A percentile compares a stretch with the other conserved stretches of the same genome.
phyloP scores from a whole-genome alignment of 202 grass and related monocot genomes.

The Carex sylvatica region DNA sequence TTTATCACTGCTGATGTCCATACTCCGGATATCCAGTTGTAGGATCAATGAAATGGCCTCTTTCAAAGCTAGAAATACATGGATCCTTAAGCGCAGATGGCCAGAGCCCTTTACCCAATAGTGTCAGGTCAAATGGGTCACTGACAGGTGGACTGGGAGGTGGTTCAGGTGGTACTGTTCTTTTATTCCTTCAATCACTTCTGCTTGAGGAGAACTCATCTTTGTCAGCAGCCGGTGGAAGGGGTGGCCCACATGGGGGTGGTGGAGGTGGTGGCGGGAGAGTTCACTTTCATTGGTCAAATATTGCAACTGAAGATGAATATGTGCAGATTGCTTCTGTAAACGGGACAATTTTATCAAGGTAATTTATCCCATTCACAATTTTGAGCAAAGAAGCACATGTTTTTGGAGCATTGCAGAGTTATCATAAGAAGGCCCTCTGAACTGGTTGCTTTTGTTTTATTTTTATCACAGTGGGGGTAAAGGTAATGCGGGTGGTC shows the following conservation, averaged over 20 bases:
- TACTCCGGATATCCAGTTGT: conserved; percentile 48
- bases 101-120: conserved; percentile 47
- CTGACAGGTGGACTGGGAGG: conserved; percentile 82
- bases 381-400: neutral
- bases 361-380: conserved; percentile 38
- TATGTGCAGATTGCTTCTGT: conserved; percentile 91
- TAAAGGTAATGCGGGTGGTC: conserved; percentile 60
- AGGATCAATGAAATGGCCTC: conserved; percentile 98
- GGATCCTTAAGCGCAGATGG: conserved; percentile 73
- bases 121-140: conserved; percentile 47
- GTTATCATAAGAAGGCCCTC: conserved; percentile 22
- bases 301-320: conserved; percentile 93
- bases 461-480: conserved; percentile 57
- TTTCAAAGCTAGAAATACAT: conserved; percentile 65
- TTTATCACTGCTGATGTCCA: conserved; percentile 1
- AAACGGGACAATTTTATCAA: conserved; percentile 77
- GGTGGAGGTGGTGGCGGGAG: conserved; percentile 87
- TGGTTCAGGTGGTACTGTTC: conserved; percentile 90
- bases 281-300: conserved; percentile 94
- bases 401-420: conserved; percentile 8
- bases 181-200: conserved; percentile 82
- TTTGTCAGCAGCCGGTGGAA: conserved; percentile 75
- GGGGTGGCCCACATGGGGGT: conserved; percentile 71
- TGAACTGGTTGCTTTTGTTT: conserved; percentile 21
- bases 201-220: conserved; percentile 69